Evolutionary conservation across 1,284 basidiomycete species (phyloP).

Genomic region (Cutaneotrichosporon daszewskae): DNA sequence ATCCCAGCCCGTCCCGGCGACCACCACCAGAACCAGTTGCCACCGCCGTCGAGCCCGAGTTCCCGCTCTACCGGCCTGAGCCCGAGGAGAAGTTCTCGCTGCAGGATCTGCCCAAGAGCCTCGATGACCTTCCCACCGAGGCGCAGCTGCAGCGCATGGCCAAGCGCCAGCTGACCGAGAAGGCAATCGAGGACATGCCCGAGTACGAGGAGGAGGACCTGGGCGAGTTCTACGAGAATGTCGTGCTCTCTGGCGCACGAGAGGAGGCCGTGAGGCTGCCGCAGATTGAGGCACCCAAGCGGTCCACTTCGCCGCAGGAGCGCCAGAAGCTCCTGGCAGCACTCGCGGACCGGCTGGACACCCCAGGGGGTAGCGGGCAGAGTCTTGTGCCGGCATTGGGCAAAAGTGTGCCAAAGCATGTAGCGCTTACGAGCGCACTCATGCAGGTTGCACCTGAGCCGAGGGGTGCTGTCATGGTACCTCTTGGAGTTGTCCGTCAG

Average conservation of each 20-base stretch:
- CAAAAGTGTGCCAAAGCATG: slow-evolving; percentile 14
- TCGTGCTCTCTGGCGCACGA: slow-evolving; percentile 24
- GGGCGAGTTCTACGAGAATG: slow-evolving; percentile 27
- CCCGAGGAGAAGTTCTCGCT: neutral
- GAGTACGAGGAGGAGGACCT: slow-evolving; percentile 27
- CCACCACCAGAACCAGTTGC: neutral
- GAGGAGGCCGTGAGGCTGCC: slow-evolving; percentile 6
- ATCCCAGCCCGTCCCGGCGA: neutral
- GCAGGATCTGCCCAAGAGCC: neutral
- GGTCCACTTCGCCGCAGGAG: slow-evolving; percentile 1
- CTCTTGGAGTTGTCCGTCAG: slow-evolving; percentile 30
- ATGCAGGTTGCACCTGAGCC: slow-evolving; percentile 4
- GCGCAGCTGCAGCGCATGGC: slow-evolving; percentile 13
- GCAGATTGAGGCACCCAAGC: slow-evolving; percentile 9
- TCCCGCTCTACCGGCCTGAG: slow-evolving; percentile 17
- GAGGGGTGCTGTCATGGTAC: slow-evolving; percentile 14
- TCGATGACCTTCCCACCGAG: slow-evolving; percentile 20
- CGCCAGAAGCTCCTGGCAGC: slow-evolving; percentile 4
- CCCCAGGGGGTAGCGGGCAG: neutral
- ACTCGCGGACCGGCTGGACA: slow-evolving; percentile 5
- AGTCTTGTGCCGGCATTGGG: neutral
- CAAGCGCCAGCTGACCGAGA: slow-evolving; percentile 19
- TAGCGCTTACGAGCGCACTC: slow-evolving; percentile 13
- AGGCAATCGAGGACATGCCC: slow-evolving; percentile 17
- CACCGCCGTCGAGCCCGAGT: slow-evolving; percentile 7